These are phyloP conservation scores for Asclepias syriaca DNA, from an alignment of 257 asterid genomes.

Conservation along the genomic window DNA sequence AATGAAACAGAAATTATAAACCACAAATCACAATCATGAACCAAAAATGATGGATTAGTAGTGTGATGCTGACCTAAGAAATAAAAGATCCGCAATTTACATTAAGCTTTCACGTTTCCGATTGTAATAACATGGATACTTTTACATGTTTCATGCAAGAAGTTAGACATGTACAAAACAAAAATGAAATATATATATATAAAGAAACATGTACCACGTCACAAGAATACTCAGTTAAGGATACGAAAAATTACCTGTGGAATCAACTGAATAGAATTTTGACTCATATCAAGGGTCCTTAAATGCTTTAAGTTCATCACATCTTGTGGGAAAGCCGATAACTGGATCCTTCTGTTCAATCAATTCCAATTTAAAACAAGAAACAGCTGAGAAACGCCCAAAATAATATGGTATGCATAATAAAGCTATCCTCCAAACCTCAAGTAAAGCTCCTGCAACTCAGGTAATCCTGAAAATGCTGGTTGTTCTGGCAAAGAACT, in stretches of 20 bases:
- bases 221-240: neutral
- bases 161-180: neutral
- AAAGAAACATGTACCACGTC: neutral
- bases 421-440: constrained; percentile 46
- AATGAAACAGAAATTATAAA: neutral
- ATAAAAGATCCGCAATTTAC: neutral
- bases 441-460: constrained; percentile 85
- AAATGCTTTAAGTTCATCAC: constrained; percentile 53
- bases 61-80: neutral
- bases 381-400: constrained; percentile 9
- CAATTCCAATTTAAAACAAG: constrained; percentile 24
- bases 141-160: neutral
- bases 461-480: constrained; percentile 59
- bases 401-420: constrained; percentile 1
- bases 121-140: neutral
- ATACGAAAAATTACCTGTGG: constrained; percentile 53
- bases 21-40: neutral
- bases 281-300: constrained; percentile 84
- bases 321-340: constrained; percentile 64
- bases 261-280: constrained; percentile 63
- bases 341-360: constrained; percentile 69
- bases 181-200: neutral
- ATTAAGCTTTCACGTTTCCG: neutral
- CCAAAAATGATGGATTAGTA: neutral
- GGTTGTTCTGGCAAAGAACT: constrained; percentile 67